Base-by-base conservation (phyloP, 108 stramenopile genomes). In the Cyclostephanos tholiformis region DNA sequence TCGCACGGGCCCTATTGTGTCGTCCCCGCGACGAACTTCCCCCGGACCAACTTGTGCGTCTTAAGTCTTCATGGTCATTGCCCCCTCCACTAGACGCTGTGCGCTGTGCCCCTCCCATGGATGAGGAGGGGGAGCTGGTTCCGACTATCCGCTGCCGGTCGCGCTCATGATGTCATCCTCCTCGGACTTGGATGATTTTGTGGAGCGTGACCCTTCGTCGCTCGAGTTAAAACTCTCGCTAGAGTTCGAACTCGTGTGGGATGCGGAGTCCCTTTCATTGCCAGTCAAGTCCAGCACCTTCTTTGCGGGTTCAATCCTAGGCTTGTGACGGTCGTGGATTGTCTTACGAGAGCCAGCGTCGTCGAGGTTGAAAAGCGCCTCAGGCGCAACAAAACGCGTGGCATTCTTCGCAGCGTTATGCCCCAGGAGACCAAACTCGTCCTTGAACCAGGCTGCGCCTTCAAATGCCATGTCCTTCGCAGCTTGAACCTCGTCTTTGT, bases 231-330 rank as follows among this genome's bases (percentile, higher is more conserved):
- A 12, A 2, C 12, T 26, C 23, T 26, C 56, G 5, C 26, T 23
- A 2, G 23, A 57, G 26, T 23, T 25, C 23, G 23, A 20, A 25
- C 25, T 57, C 12, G 23, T 4, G 25, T 22, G 12, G 56, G 56
- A 57, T 57, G 56, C 56, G 56, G 56, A 57, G 56, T 57, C 56
- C 25, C 36, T 36, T 6, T 6, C 36, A 36, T 36, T 6, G 36
- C 36, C 36, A 36, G 36, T 36, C 36, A 36, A 6, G 36, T 36
- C 36, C 6, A 36, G 4, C 36, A 36, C n/a, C n/a, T n/a, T n/a
- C n/a, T n/a, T n/a, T n/a, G n/a, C n/a, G n/a, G n/a, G n/a, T n/a
- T n/a, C n/a, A n/a, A n/a, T n/a, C n/a, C n/a, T n/a, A n/a, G n/a
- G n/a, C 36, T 25, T 26, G 56, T 57, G 12, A 7, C 12, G 25